Base-by-base conservation (phyloP, 257 asterid genomes). In the Ballota nigra region DNA sequence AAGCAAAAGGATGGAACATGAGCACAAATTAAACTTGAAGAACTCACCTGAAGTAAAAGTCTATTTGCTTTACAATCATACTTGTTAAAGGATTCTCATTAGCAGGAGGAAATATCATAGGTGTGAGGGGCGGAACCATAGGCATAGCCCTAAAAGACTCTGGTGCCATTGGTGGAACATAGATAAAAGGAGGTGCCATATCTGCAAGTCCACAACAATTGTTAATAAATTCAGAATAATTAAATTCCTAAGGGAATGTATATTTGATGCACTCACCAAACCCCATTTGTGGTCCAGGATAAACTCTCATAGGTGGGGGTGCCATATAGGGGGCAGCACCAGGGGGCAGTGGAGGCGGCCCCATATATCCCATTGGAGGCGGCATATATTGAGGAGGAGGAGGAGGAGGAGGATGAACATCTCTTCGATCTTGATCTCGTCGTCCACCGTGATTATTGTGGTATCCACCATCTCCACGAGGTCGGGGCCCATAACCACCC, bases 11-110 rank as follows among this genome's bases (percentile, higher is more conserved):
- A 64, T 52, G 53, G 26, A 23, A 15, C 29, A 56, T 24, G 53
- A 63, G 9, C 34, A 53, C 1, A 12, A 60, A 8, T 49, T 40
- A 19, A 26, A 69, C 49, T 47, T 67, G 19, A 12, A 34, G 45
- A 73, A 64, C 22, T 16, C 63, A 90, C 98, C 98, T 92, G 92
- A 92, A 92, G 67, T 88, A 92, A 56, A 86, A 92, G 74, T 92
- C 92, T 64, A 92, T 87, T 78, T 92, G 98, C 10, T 79, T 87
- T 41, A 90, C 58, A 45, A 92, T 84, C 86, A 68, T 63, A 34
- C 58, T 63, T 28, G 89, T 71, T 67, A 90, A 74, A 61, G 82
- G 66, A 55, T 72, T 67, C 53, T 79, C 89, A 67, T 73, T 86
- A 67, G 76, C 36, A 4, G 81, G 76, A 70, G 92, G 68, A 53